Evolutionary conservation across 2,329 filamentous ascomycete species (phyloP).

Genomic region (Hypocreales sp.): DNA sequence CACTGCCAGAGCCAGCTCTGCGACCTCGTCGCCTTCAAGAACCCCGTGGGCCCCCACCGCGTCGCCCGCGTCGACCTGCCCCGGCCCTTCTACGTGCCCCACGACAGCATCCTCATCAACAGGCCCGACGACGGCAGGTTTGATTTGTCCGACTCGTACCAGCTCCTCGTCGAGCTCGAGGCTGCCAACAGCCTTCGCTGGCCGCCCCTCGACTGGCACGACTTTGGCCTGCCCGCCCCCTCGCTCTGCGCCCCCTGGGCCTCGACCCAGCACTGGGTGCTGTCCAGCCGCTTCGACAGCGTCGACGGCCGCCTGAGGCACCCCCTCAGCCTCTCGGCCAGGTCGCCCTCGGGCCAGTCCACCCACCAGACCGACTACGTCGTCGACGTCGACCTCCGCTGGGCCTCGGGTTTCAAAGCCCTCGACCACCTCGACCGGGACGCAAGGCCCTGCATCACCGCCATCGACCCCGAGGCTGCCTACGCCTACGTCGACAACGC

Average conservation of each 20-base stretch:
- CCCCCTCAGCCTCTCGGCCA: slow-evolving; percentile 13
- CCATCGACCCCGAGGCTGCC: slow-evolving; percentile 18
- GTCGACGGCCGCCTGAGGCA: slow-evolving; percentile 26
- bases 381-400: slow-evolving; percentile 32
- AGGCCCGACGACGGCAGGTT: slow-evolving; percentile 29
- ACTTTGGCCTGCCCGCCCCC: slow-evolving; percentile 12
- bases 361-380: slow-evolving; percentile 24
- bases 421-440: slow-evolving; percentile 20
- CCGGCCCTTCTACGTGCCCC: slow-evolving; percentile 34
- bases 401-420: slow-evolving; percentile 25
- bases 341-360: slow-evolving; percentile 9
- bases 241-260: slow-evolving; percentile 7
- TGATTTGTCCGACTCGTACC: slow-evolving; percentile 33
- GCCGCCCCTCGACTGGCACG: slow-evolving; percentile 31
- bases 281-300: slow-evolving; percentile 24
- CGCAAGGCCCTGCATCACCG: slow-evolving; percentile 27
- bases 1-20: slow-evolving; percentile 40
- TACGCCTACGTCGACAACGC: slow-evolving; percentile 8
- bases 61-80: slow-evolving; percentile 32
- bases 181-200: slow-evolving; percentile 31
- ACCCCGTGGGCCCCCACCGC: slow-evolving; percentile 26
- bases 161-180: slow-evolving; percentile 35
- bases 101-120: slow-evolving; percentile 33
- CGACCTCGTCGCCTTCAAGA: slow-evolving; percentile 33
- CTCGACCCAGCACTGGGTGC: slow-evolving; percentile 17